Base-by-base conservation (phyloP, 768 basidiomycete species). In the Tremella yokohamensis region DNA sequence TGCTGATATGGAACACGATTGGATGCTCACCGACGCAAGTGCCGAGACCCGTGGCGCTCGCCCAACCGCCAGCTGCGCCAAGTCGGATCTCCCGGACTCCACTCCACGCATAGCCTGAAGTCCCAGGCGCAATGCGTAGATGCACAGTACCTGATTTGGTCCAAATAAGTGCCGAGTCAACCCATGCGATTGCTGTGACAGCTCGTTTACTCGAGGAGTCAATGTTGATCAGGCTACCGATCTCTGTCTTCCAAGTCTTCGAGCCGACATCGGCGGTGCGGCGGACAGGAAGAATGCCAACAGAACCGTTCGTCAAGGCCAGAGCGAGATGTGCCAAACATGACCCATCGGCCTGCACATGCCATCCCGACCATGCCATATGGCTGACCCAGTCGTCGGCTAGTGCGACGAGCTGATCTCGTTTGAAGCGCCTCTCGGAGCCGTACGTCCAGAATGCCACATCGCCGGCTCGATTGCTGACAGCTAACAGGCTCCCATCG, bases 291-390 rank as follows among this genome's bases (percentile, higher is more conserved):
- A 68, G 13, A 13, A 64, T 7, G 0, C 51, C 19, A 8, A 70
- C 42, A 12, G 57, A 57, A 2, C 66, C 66, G 47, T 73, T 64
- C 18, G 64, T 49, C 13, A 62, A 22, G 18, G 60, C 40, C 45
- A 69, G 20, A 0, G 65, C 63, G 1, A 72, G 53, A 4, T 60
- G 52, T 1, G 56, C 48, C 56, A 56, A 47, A 34, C 29, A 34
- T 4, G 29, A 34, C 11, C 29, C 29, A 4, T 66, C 52, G 22
- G 58, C 56, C 1, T 50, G 37, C 8, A 19, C 8, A 1, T 18
- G 38, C 70, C 70, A 72, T 7, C 48, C 16, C 4, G 64, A 66
- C 70, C 70, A 72, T 11, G 63, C 61, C 57, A 72, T 56, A 29
- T 57, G 47, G 2, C 26, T 26, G 9, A 67, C 50, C 64, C 64